Conservation (phyloP, 331 rosid genomes). For the Acacia pycnantha region DNA sequence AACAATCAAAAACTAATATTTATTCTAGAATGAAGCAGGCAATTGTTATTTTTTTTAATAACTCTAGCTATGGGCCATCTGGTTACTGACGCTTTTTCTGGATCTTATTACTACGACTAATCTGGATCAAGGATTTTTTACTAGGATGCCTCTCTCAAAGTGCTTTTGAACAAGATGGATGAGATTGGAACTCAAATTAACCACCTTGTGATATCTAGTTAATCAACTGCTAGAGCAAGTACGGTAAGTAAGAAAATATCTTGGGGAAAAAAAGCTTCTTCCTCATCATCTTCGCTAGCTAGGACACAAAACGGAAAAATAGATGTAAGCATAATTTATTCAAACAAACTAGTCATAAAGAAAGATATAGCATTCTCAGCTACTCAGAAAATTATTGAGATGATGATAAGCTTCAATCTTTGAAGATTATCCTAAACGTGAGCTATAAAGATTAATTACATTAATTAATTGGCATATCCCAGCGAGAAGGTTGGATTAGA, state of each 20-base stretch:
- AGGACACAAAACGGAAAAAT: not conserved
- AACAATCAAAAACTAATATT: no score
- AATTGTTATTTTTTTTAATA: no score
- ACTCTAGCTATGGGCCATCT: no score
- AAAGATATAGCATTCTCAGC: not conserved
- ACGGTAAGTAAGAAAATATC: not conserved
- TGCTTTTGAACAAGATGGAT: no score
- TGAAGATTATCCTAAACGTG: not conserved
- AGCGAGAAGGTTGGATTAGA: not conserved
- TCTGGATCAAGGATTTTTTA: fast-evolving
- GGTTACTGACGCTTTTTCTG: fast-evolving
- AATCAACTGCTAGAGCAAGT: no score
- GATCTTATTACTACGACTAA: no score
- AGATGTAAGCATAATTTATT: not conserved
- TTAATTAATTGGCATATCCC: not conserved
- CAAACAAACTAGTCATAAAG: not conserved
- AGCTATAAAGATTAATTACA: no score
- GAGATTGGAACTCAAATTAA: no score
- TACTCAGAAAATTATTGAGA: not conserved
- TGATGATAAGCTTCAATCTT: not conserved
- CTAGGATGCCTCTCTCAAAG: no score
- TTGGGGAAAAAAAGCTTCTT: no score
- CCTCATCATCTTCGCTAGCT: not conserved
- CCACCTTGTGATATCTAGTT: no score
- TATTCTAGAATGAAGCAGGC: no score